Base-by-base conservation (phyloP, 352 stramenopile genomes). In the Phytophthora uliginosa region DNA sequence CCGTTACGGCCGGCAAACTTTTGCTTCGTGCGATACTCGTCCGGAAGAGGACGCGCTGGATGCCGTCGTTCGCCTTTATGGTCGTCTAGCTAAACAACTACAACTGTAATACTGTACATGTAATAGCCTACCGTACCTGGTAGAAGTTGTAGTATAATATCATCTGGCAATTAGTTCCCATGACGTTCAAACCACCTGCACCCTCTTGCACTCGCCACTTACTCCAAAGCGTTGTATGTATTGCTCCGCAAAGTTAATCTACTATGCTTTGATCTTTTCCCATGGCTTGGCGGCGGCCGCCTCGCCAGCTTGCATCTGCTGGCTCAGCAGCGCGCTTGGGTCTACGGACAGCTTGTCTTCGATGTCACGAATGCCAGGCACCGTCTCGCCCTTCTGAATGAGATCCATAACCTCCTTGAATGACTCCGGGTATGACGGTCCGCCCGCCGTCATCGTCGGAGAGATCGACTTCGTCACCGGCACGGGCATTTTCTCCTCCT, bases 361-460 rank as follows among this genome's bases (percentile, higher is more conserved):
- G 33, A 94, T 92, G 24, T 92, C 78, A 20, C 87, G 83, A 65
- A 94, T 92, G 7, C 85, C 86, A 5, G 86, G 85, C n/a, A 94
- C 85, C 10, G 71, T 77, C 59, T 93, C 87, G 13, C 85, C 85
- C 67, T 90, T 90, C 62, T 92, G 85, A 47, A 94, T 75, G 68
- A 92, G 76, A 70, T 89, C 80, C 84, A 92, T 90, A 34, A 94
- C 84, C 8, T 94, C 84, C 9, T 76, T 86, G 62, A 94, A 94
- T 6, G 87, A 92, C 59, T 90, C 78, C 0, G 87, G 87, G 57
- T 91, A 93, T 26, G 81, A 65, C 20, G 87, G 87, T 4, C 81
- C 78, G 2, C 50, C 62, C 6, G 42, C 57, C 18, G 59, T 73
- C 51, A 65, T 62, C 2, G 64, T 76, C 28, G 69, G 60, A 53